phyloP scores from a whole-genome alignment of 2,329 filamentous ascomycete genomes.

The Talaromyces sp. region DNA sequence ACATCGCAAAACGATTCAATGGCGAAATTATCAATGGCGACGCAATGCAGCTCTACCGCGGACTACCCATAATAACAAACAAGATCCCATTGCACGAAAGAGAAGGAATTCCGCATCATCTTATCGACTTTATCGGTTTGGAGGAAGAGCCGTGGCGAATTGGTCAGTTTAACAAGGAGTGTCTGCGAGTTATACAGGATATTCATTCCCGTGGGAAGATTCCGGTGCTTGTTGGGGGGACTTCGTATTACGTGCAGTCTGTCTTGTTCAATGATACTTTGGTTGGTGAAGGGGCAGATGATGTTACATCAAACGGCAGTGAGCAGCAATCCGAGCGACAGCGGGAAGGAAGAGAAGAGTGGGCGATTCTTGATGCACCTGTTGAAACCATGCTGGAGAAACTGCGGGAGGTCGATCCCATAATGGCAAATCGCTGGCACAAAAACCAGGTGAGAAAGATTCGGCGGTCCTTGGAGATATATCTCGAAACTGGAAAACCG shows the following conservation, averaged over 20 bases:
- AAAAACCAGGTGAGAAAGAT: conserved; percentile 91
- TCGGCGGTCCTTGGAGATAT: conserved; percentile 82
- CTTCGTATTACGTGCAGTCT: conserved; percentile 90
- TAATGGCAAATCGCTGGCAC: conserved; percentile 89
- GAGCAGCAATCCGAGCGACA: conserved; percentile 22
- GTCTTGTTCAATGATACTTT: conserved; percentile 74
- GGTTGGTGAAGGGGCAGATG: conserved; percentile 37
- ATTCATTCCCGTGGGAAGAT: conserved; percentile 73
- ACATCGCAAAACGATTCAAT: conserved; percentile 74
- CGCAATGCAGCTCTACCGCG: conserved; percentile 95
- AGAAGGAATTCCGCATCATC: conserved; percentile 76
- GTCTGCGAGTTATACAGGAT: conserved; percentile 64
- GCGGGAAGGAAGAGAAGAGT: conserved; percentile 35
- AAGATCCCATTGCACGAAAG: conserved; percentile 74
- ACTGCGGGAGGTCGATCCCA: conserved; percentile 74
- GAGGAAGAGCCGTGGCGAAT: conserved; percentile 80
- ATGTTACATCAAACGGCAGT: conserved; percentile 11
- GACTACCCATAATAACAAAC: conserved; percentile 91
- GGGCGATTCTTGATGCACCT: conserved; percentile 66
- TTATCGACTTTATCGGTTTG: conserved; percentile 72
- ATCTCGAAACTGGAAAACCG: conserved; percentile 69
- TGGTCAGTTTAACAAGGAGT: conserved; percentile 67
- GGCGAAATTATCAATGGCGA: conserved; percentile 97
- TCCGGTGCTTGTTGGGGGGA: conserved; percentile 88
- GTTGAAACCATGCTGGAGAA: conserved; percentile 68